Conservation (phyloP, 1,284 basidiomycete genomes). For the Pseudozyma thailandica region DNA sequence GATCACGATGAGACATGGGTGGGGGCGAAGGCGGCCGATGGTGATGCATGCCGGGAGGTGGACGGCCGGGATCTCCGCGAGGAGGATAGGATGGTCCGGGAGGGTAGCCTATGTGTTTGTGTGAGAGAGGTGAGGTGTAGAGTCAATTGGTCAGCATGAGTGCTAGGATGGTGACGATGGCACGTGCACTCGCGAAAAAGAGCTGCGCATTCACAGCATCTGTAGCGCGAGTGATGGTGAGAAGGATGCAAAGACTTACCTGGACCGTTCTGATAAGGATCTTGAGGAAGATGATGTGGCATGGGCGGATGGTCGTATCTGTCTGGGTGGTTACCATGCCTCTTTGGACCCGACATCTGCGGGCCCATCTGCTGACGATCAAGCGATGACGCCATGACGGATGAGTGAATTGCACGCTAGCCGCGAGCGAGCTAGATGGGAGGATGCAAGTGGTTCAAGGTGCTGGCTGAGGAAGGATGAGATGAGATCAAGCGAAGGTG, state of each 20-base stretch:
- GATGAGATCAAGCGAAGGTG: no score
- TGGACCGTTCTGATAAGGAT: conserved; percentile 43
- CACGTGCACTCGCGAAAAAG: background rate
- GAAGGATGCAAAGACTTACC: conserved; percentile 18
- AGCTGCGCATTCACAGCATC: background rate
- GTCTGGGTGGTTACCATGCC: conserved; percentile 38
- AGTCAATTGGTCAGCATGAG: background rate
- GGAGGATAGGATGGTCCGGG: conserved; percentile 39
- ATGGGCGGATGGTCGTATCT: conserved; percentile 49
- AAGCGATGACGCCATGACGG: conserved; percentile 45
- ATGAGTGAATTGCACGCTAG: conserved; percentile 2
- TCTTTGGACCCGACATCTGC: conserved; percentile 37
- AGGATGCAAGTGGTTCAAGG: background rate
- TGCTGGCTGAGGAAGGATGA: background rate
- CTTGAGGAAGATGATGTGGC: conserved; percentile 44
- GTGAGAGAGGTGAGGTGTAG: background rate
- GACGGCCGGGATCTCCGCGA: conserved; percentile 33
- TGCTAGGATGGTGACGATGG: background rate
- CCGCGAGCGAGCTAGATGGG: background rate
- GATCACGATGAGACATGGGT: conserved; percentile 43
- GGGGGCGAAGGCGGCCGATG: conserved; percentile 43
- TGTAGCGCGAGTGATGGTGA: background rate
- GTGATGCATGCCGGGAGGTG: conserved; percentile 38
- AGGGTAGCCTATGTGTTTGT: conserved; percentile 25
- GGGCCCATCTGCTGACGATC: conserved; percentile 47